Evolutionary conservation across 192 early-diverging fungal species (phyloP).

Genomic region (Fimicolochytrium jonesii): DNA sequence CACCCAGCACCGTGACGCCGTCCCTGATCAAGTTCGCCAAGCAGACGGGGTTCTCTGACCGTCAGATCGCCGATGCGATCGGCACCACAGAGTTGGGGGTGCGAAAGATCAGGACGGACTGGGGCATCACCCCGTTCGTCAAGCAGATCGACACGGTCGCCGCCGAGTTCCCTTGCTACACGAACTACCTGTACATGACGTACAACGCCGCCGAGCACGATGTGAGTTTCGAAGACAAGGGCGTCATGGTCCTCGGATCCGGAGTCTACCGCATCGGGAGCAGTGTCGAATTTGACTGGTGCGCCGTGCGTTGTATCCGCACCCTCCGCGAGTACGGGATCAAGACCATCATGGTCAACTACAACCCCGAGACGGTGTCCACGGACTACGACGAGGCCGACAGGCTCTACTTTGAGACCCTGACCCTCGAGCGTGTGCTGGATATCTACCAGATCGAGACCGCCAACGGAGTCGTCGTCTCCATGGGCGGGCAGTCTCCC

Average conservation of each 20-base stretch:
- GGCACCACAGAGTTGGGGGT: slow-evolving; percentile 85
- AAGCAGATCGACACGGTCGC: slow-evolving; percentile 99
- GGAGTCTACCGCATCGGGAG: slow-evolving; percentile 98
- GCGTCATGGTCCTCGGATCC: slow-evolving; percentile 93
- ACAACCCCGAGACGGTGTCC: slow-evolving; percentile 98
- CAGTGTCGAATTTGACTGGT: slow-evolving; percentile 99
- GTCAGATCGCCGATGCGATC: slow-evolving; percentile 69
- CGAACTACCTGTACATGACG: slow-evolving; percentile 98
- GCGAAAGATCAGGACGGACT: slow-evolving; percentile 73
- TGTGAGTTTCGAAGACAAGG: slow-evolving; percentile 86
- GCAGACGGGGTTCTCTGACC: slow-evolving; percentile 95
- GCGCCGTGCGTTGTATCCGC: slow-evolving; percentile 93
- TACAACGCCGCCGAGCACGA: slow-evolving; percentile 96
- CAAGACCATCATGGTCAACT: slow-evolving; percentile 99
- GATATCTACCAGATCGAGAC: slow-evolving; percentile 91
- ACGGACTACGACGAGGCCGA: slow-evolving; percentile 98
- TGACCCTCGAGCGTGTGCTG: slow-evolving; percentile 88
- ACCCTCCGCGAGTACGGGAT: slow-evolving; percentile 78
- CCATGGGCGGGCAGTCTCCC: slow-evolving; percentile 92
- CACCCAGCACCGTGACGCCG: slow-evolving; percentile 56
- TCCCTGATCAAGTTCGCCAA: slow-evolving; percentile 69
- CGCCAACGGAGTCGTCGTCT: slow-evolving; percentile 80
- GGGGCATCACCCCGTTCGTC: slow-evolving; percentile 85
- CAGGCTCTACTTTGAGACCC: slow-evolving; percentile 97
- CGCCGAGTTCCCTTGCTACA: slow-evolving; percentile 96